phyloP scores from a whole-genome alignment of 768 basidiomycete genomes.

The Pisolithus marmoratus region DNA sequence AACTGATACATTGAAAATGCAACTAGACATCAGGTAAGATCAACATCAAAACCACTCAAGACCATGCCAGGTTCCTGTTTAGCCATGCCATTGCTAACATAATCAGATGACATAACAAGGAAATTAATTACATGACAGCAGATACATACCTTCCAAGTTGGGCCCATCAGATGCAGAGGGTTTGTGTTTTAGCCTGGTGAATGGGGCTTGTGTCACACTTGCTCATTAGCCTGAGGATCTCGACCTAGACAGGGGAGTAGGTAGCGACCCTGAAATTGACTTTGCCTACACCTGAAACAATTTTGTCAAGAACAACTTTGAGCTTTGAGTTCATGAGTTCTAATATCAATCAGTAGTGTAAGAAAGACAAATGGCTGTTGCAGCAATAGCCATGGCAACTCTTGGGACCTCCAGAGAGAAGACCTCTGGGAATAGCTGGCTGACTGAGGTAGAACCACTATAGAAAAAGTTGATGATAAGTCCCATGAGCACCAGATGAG shows the following conservation, averaged over 20 bases:
- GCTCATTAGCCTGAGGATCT: constrained; percentile 1
- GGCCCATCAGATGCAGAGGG: not conserved
- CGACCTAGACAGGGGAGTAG: not conserved
- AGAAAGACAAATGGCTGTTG: not conserved
- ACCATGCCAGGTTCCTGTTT: not conserved
- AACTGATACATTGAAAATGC: too few species aligned
- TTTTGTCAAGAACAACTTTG: not conserved
- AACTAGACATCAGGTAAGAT: not conserved
- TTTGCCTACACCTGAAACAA: constrained; percentile 1
- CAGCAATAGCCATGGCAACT: not conserved
- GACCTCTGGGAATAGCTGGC: constrained; percentile 3
- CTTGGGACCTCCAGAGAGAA: constrained; percentile 2
- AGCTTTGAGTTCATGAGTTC: not conserved
- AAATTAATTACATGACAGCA: not conserved
- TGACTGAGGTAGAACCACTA: not conserved
- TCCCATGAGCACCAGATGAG: not conserved
- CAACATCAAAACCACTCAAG: not conserved
- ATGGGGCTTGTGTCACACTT: constrained; percentile 3
- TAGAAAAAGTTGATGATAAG: constrained; percentile 6
- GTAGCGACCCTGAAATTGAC: constrained; percentile 4
- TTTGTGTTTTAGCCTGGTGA: constrained; percentile 1
- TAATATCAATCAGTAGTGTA: not conserved
- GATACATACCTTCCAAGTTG: not conserved
- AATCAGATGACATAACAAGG: not conserved
- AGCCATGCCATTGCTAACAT: not conserved